A percentile compares a stretch with the other conserved stretches of the same genome.
phyloP scores from a whole-genome alignment of 1,139 yeast genomes.

The Trichomonascaceae sp. region DNA sequence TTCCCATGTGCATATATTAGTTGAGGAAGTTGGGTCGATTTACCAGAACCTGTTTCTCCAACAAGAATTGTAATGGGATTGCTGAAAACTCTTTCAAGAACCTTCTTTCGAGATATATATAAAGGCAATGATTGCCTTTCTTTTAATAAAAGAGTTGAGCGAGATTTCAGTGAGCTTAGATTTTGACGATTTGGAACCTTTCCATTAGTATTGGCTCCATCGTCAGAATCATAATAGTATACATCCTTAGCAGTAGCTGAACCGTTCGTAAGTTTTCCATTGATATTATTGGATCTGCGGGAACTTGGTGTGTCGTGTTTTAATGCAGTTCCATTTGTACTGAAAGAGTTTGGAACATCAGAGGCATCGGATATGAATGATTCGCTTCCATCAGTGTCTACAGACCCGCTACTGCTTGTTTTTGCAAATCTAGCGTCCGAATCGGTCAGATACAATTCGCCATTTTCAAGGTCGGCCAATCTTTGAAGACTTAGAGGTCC shows the following conservation, averaged over 20 bases:
- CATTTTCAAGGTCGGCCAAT: conserved; percentile 14
- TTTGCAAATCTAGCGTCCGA: conserved; percentile 15
- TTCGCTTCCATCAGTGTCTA: conserved; percentile 1
- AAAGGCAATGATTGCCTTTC: conserved; percentile 62
- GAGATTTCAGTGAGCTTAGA: conserved; percentile 5
- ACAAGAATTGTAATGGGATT: conserved; percentile 73
- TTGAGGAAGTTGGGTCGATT: conserved; percentile 92
- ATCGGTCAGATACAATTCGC: conserved; percentile 14
- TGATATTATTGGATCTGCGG: neutral
- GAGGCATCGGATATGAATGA: neutral
- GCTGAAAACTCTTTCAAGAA: conserved; percentile 47
- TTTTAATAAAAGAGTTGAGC: conserved; percentile 13
- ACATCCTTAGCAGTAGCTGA: conserved; percentile 13
- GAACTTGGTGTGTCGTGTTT: neutral
- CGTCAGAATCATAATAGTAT: conserved; percentile 29
- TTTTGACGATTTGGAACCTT: conserved; percentile 15
- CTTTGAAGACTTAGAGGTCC: conserved; percentile 20
- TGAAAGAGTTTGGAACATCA: neutral
- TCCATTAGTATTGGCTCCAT: conserved; percentile 27
- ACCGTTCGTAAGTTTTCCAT: neutral
- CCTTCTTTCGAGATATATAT: conserved; percentile 60
- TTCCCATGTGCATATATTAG: conserved; percentile 41
- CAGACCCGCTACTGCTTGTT: conserved; percentile 7
- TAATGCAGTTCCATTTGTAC: neutral
- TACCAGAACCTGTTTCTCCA: conserved; percentile 98